phyloP scores from a whole-genome alignment of 1,284 basidiomycete genomes.

The Ceratobasidium sp. region DNA sequence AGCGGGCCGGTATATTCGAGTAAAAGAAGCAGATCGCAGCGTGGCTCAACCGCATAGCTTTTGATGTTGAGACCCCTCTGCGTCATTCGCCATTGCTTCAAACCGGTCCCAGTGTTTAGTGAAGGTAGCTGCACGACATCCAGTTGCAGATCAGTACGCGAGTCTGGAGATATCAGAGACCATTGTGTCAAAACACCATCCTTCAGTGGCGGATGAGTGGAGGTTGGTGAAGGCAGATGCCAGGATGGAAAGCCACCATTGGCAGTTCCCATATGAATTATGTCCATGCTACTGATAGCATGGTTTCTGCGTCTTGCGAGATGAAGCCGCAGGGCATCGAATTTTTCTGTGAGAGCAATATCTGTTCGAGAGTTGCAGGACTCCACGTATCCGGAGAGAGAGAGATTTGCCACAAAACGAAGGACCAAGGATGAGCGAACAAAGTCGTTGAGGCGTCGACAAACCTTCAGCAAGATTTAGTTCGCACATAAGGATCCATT shows the following conservation, averaged over 20 bases:
- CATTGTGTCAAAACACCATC: neutral
- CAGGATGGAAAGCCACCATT: neutral
- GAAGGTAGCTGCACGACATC: constrained; percentile 16
- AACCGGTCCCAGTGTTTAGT: constrained; percentile 4
- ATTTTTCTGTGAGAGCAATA: neutral
- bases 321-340: neutral
- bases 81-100: neutral
- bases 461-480: neutral
- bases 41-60: neutral
- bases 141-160: neutral
- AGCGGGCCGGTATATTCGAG: constrained; percentile 14
- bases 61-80: neutral
- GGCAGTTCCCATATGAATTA: neutral
- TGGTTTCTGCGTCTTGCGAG: neutral
- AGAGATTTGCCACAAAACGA: neutral
- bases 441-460: neutral
- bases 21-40: constrained; percentile 1
- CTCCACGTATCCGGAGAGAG: constrained; percentile 1
- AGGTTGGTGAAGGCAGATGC: neutral
- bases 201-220: neutral
- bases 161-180: neutral
- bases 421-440: neutral
- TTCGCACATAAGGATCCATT: neutral
- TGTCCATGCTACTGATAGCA: neutral
- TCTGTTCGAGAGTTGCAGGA: neutral